Evolutionary conservation across 139 green algal species (phyloP).

Genomic region (Cymbomonas tetramitiformis): DNA sequence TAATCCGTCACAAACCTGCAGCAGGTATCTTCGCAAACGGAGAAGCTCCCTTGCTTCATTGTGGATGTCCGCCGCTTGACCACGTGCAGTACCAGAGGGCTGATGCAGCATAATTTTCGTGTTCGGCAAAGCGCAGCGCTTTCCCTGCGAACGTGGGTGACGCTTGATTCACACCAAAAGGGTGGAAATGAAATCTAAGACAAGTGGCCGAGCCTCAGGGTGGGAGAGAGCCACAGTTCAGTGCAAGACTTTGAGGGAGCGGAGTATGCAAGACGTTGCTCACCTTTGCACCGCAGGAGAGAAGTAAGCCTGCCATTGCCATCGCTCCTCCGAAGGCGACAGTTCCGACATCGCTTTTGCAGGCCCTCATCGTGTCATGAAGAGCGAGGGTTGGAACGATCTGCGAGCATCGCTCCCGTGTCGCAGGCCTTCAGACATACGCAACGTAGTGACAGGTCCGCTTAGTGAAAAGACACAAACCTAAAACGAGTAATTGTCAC

Average conservation of each 20-base stretch:
- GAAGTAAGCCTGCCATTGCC: slow-evolving; percentile 89
- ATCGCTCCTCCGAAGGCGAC: slow-evolving; percentile 86
- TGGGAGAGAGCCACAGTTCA: too few species aligned
- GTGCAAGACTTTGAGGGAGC: too few species aligned
- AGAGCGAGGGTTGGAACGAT: slow-evolving; percentile 82
- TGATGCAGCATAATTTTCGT: slow-evolving; percentile 92
- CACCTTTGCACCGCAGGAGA: slow-evolving; percentile 77
- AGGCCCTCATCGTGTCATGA: slow-evolving; percentile 91
- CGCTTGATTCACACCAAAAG: background rate
- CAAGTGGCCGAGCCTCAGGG: too few species aligned
- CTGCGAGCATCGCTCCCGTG: background rate
- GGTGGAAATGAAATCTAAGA: background rate
- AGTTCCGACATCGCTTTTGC: slow-evolving; percentile 73
- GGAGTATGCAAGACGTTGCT: too few species aligned
- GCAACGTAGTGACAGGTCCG: slow-evolving; percentile 1
- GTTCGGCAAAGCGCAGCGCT: slow-evolving; percentile 73
- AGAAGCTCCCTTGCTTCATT: slow-evolving; percentile 90
- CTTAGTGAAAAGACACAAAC: background rate
- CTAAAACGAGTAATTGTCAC: slow-evolving; percentile 10
- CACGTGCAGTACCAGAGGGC: slow-evolving; percentile 71
- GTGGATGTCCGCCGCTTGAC: slow-evolving; percentile 83
- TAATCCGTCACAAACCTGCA: background rate
- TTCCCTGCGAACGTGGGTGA: slow-evolving; percentile 71
- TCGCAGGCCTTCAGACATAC: slow-evolving; percentile 3
- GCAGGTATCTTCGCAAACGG: slow-evolving; percentile 86